These are phyloP conservation scores for Mycosarcoma mackinlayi DNA, from an alignment of 1,284 basidiomycete genomes.

Conservation along the genomic window DNA sequence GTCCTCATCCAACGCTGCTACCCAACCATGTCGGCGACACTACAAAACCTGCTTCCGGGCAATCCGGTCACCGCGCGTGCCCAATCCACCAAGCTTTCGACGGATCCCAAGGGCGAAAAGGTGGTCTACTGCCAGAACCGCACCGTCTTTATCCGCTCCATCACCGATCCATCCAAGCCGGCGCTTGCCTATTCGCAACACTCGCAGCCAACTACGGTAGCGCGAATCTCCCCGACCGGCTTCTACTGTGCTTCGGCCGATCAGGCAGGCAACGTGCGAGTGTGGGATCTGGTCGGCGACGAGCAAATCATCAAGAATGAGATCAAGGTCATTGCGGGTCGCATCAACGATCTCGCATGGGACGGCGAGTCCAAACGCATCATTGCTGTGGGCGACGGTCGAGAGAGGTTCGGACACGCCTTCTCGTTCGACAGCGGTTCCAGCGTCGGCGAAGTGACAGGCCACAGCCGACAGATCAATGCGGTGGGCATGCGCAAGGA, in stretches of 20 bases:
- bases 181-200: slow-evolving; percentile 79
- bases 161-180: slow-evolving; percentile 69
- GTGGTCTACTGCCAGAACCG: slow-evolving; percentile 87
- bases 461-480: slow-evolving; percentile 93
- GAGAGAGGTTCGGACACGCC: slow-evolving; percentile 75
- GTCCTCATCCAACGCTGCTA: not conserved
- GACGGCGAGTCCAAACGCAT: slow-evolving; percentile 92
- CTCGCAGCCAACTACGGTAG: slow-evolving; percentile 85
- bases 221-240: slow-evolving; percentile 90
- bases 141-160: slow-evolving; percentile 73
- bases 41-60: slow-evolving; percentile 39
- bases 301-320: slow-evolving; percentile 82
- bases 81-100: slow-evolving; percentile 80
- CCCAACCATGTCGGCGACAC: slow-evolving; percentile 45
- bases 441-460: slow-evolving; percentile 90
- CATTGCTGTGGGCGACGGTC: slow-evolving; percentile 94
- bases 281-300: slow-evolving; percentile 93
- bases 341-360: slow-evolving; percentile 93
- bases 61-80: slow-evolving; percentile 72
- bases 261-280: slow-evolving; percentile 72
- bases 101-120: slow-evolving; percentile 76
- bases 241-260: slow-evolving; percentile 87
- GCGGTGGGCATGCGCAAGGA: slow-evolving; percentile 89
- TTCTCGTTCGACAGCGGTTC: slow-evolving; percentile 75
- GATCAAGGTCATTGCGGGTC: slow-evolving; percentile 79